These are phyloP conservation scores for Alectoria sarmentosa DNA, from an alignment of 495 filamentous ascomycete species.

Conservation along the genomic window DNA sequence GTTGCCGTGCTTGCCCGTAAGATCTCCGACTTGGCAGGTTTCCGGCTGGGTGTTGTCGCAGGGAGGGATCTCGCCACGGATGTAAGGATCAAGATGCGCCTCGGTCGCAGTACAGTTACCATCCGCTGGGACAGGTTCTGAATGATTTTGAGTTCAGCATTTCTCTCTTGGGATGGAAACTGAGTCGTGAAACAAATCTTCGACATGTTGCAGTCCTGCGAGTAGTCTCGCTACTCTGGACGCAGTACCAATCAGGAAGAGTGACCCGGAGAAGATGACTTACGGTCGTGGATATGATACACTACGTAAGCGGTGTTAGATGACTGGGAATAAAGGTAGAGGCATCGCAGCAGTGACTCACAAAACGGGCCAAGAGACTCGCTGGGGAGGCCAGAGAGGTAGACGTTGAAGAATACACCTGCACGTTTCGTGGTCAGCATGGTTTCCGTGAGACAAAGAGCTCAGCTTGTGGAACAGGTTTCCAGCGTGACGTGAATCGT, in stretches of 20 bases:
- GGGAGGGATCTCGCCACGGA: conserved; percentile 53
- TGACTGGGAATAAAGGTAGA: background rate
- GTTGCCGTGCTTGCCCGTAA: conserved; percentile 73
- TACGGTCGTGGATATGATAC: conserved; percentile 80
- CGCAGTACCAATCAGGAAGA: no score
- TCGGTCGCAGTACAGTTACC: conserved; percentile 74
- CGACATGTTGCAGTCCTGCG: no score
- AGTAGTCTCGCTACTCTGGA: no score
- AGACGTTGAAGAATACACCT: conserved; percentile 55
- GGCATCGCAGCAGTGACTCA: conserved; percentile 38
- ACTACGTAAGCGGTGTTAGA: conserved; percentile 36
- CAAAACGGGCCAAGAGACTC: conserved; percentile 58
- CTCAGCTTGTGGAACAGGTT: no score
- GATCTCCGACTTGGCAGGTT: conserved; percentile 78
- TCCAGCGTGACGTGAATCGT: no score
- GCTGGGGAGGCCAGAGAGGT: conserved; percentile 58
- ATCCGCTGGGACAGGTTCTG: conserved; percentile 59
- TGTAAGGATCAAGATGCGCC: conserved; percentile 61
- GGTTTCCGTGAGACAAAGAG: no score
- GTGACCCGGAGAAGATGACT: no score
- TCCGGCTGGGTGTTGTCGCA: conserved; percentile 57
- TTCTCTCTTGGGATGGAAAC: no score
- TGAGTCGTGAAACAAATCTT: no score
- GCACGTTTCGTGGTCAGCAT: no score
- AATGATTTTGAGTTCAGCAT: no score